Evolutionary conservation across 2,329 filamentous ascomycete species (phyloP).

Genomic region (Hypoxylon sp.): DNA sequence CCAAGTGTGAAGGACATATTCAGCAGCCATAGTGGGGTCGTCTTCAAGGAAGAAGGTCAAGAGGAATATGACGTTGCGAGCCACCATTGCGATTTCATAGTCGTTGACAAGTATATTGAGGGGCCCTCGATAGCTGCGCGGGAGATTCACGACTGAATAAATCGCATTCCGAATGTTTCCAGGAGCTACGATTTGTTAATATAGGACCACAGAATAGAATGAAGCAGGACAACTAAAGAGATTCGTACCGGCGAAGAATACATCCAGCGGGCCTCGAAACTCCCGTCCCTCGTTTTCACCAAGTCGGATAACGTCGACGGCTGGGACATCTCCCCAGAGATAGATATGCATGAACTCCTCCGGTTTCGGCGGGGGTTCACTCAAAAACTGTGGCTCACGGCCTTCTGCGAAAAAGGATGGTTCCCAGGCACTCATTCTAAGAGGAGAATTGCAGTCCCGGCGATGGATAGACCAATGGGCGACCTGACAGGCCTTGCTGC

Average conservation of each 20-base stretch:
- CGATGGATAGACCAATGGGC: conserved; percentile 54
- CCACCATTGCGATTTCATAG: conserved; percentile 23
- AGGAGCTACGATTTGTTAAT: conserved; percentile 22
- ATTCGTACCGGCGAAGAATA: conserved; percentile 34
- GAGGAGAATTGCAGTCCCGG: conserved; percentile 50
- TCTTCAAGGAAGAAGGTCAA: conserved; percentile 32
- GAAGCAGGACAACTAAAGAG: neutral
- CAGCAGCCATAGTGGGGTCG: conserved; percentile 16
- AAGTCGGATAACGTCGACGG: conserved; percentile 35
- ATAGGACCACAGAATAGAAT: neutral
- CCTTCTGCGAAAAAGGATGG: conserved; percentile 52
- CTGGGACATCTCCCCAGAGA: conserved; percentile 42
- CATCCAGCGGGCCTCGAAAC: conserved; percentile 12
- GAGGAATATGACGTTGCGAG: conserved; percentile 36
- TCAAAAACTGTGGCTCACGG: conserved; percentile 49
- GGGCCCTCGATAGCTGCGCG: conserved; percentile 8
- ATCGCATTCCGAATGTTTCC: conserved; percentile 38
- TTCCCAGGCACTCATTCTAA: conserved; percentile 50
- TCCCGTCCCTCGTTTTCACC: conserved; percentile 22
- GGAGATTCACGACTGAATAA: conserved; percentile 24
- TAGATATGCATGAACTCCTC: conserved; percentile 11
- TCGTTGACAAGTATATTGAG: conserved; percentile 37
- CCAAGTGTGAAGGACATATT: conserved; percentile 37
- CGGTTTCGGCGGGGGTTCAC: neutral
- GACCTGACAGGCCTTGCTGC: conserved; percentile 53